Evolutionary conservation across 768 basidiomycete species (phyloP).

Genomic region (Punctularia strigosozonata): DNA sequence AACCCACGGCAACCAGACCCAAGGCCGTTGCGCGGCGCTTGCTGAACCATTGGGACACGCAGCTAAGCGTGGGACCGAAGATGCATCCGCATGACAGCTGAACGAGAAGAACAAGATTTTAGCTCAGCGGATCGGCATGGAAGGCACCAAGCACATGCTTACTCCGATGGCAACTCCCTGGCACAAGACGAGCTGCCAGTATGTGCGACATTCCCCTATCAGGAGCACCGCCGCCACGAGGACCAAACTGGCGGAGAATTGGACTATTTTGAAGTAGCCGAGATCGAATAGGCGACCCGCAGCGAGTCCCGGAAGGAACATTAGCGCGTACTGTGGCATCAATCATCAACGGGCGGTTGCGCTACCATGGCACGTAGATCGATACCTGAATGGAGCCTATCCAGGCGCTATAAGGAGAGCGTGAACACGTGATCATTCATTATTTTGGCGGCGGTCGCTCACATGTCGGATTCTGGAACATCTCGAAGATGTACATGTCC

Average conservation of each 20-base stretch:
- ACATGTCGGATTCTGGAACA: constrained; percentile 54
- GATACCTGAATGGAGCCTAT: constrained; percentile 75
- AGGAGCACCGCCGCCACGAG: constrained; percentile 49
- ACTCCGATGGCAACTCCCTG: constrained; percentile 61
- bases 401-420: constrained; percentile 44
- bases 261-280: constrained; percentile 47
- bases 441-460: too few species aligned
- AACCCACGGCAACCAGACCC: constrained; percentile 53
- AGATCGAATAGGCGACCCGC: constrained; percentile 65
- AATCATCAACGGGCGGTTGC: too few species aligned
- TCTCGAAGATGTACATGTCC: constrained; percentile 36
- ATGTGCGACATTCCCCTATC: constrained; percentile 56
- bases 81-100: constrained; percentile 36
- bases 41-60: constrained; percentile 68
- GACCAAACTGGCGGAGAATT: constrained; percentile 32
- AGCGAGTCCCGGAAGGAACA: constrained; percentile 50
- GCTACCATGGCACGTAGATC: too few species aligned
- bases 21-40: constrained; percentile 41
- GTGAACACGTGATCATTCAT: too few species aligned
- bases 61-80: constrained; percentile 47
- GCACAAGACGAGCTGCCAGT: constrained; percentile 71
- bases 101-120: too few species aligned
- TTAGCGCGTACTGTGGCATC: constrained; percentile 54
- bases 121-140: too few species aligned
- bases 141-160: too few species aligned